Base-by-base conservation (phyloP, 108 stramenopile species). In the Asterionellopsis glacialis region DNA sequence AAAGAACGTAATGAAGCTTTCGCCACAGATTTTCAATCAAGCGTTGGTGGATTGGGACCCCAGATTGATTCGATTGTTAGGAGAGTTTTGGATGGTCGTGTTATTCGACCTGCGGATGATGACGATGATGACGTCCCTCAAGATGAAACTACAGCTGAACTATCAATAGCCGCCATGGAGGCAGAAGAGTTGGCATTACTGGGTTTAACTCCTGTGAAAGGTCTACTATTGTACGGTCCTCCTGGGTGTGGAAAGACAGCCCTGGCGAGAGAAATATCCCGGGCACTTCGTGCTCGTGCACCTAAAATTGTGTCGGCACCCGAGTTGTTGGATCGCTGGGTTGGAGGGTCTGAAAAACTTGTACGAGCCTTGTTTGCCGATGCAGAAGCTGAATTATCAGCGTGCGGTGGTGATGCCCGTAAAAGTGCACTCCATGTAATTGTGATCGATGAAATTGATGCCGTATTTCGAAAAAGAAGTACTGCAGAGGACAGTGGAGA, bases 301-400 rank as follows among this genome's bases (percentile, higher is more conserved):
- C 90, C 96, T 22, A 95, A 96, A 69, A 94, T 97, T 45, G 93
- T 96, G 22, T 88, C 94, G 16, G 94, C 90, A 21, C 93, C 95
- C 12, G 93, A 99, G 73, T 77, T 98, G 40, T 80, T 98, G 51
- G 96, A 98, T 77, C 90, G 96, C 65, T 98, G 95, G 91, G 96
- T 98, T 11, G 98, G 96, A 13, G 96, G 95, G 63, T 79, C 79
- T 15, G 96, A 96, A 50, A 91, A 95, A 26, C 64, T 94, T 6
- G 86, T 98, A 11, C 77, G 96, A 49, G 94, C 82, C 33, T 72
- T 98, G 74, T 98, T 98, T 75, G 79, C 83, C 19, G 96, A 95
- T 55, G 98, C 98, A 19, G 91, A 93, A 65, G 90, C 82, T 49
- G 83, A 87, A 59, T 60, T 85, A 26, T 75, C 72, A 22, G 81